A percentile compares a stretch with the other conserved stretches of the same genome.
Evolutionary conservation across 371 early-diverging fungal species (phyloP).

Genomic region (Lichtheimia ornata): DNA sequence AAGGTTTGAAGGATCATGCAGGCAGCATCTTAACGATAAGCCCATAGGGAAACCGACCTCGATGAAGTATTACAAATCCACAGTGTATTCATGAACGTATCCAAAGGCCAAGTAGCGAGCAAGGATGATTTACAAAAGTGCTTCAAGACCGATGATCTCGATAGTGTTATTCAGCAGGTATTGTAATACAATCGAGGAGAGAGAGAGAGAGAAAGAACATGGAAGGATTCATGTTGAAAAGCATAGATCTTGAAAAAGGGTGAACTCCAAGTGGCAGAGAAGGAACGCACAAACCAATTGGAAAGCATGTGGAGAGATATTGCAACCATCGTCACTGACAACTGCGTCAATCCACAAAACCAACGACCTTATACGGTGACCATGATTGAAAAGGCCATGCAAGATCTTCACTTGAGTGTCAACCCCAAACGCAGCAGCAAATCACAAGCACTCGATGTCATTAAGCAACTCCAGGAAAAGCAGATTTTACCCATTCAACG

Average conservation of each 20-base stretch:
- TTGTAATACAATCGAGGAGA: too few relatives aligned
- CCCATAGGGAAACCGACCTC: conserved; percentile 87
- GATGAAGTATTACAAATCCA: conserved; percentile 96
- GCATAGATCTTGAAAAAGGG: conserved; percentile 89
- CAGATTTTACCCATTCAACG: conserved; percentile 87
- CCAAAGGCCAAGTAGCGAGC: conserved; percentile 93
- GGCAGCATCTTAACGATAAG: too few relatives aligned
- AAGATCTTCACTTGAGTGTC: conserved; percentile 88
- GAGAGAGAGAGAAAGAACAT: too few relatives aligned
- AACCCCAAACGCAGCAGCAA: conserved; percentile 88
- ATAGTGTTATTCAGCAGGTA: conserved; percentile 85
- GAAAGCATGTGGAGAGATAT: conserved; percentile 86
- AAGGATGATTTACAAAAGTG: conserved; percentile 84
- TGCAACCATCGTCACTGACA: conserved; percentile 90
- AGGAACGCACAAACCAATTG: conserved; percentile 88
- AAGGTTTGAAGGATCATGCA: too few relatives aligned
- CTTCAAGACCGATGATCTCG: conserved; percentile 86
- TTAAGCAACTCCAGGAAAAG: conserved; percentile 88
- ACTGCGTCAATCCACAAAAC: conserved; percentile 93
- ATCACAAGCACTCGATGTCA: conserved; percentile 88
- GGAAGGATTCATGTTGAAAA: not conserved
- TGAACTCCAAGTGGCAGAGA: conserved; percentile 94
- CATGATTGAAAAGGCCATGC: conserved; percentile 97
- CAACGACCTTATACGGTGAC: conserved; percentile 94
- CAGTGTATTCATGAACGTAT: conserved; percentile 92